Base-by-base conservation (phyloP, 305 asterid genomes). In the Solanum aculeatissimum region DNA sequence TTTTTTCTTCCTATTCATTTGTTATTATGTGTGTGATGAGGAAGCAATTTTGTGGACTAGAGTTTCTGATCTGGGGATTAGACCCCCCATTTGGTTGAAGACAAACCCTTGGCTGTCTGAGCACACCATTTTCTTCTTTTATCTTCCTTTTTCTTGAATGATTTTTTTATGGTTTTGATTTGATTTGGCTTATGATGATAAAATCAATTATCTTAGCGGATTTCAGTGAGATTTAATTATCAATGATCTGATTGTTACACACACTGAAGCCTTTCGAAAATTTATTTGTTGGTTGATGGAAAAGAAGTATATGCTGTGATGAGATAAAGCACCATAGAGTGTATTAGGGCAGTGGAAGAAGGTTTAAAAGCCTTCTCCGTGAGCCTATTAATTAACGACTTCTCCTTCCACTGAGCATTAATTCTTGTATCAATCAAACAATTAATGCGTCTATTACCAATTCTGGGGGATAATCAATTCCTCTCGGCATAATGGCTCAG, bases 71-170 rank as follows among this genome's bases (percentile, higher is more conserved):
- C 91, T 78, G 81, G 81, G 81, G 81, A 74, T 74, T 49, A 74
- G 23, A 45, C 62, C 81, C 65, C 60, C 81, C 66, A 29, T 87
- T 92, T 74, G 92, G 42, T 91, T 93, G 97, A 92, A 86, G 97
- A 92, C 93, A 74, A 93, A 88, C 95, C 97, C 97, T 93, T 93
- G 97, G 97, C 97, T 93, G 94, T 93, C 97, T 93, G 95, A 93
- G 94, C 92, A 88, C 90, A 85, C 85, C 16, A 21, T 11, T 21
- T 58, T 40, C 40, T 9, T 2, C 4, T 49, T 47, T 9, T 15
- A 13, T 21, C 5, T 40, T 49, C 43, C 6, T 23, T 3, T 18
- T 6, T 80, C 21, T 72, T 72, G 58, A 43, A 72, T 23, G 38
- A 4, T 25, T 4, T 15, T 9, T 7, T 49, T 32, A 2, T 23